Conservation (phyloP, 352 stramenopile genomes). For the Globisporangium cederbergense region DNA sequence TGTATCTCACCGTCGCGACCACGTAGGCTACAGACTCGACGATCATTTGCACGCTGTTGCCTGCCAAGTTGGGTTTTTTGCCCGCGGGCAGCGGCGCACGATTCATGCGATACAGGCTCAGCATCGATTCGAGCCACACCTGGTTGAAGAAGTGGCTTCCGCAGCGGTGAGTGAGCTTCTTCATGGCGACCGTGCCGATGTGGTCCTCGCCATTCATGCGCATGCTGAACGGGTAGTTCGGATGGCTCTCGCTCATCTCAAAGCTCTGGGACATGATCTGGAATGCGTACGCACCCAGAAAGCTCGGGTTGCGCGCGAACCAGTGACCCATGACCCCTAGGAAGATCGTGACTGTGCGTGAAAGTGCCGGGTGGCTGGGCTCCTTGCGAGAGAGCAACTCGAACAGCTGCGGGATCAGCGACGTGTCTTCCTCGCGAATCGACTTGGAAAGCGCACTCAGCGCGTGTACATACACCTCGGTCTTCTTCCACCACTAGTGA, state of each 20-base stretch:
- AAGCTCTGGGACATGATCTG: constrained; percentile 72
- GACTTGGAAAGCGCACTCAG: constrained; percentile 81
- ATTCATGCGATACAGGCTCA: constrained; percentile 56
- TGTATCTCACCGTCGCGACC: constrained; percentile 61
- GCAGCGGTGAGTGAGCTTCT: constrained; percentile 66
- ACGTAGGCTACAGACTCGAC: constrained; percentile 72
- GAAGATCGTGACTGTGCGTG: constrained; percentile 65
- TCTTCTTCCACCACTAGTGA: constrained; percentile 63
- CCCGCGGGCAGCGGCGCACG: constrained; percentile 19
- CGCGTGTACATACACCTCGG: constrained; percentile 81
- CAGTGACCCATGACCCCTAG: constrained; percentile 66
- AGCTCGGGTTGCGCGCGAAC: constrained; percentile 67
- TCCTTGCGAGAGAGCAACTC: constrained; percentile 68
- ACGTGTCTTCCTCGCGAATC: constrained; percentile 74
- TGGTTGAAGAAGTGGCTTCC: constrained; percentile 62
- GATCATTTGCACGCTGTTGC: constrained; percentile 51
- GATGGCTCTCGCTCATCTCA: constrained; percentile 34
- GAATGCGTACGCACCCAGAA: constrained; percentile 54
- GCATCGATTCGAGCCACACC: constrained; percentile 66
- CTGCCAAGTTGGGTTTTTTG: constrained; percentile 25
- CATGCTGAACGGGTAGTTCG: constrained; percentile 40
- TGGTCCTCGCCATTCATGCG: constrained; percentile 52
- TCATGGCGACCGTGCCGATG: constrained; percentile 60
- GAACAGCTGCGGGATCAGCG: constrained; percentile 66
- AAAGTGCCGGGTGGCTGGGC: constrained; percentile 52